These are phyloP conservation scores for Porodaedalea pini DNA, from an alignment of 1,284 basidiomycete genomes.

Conservation along the genomic window DNA sequence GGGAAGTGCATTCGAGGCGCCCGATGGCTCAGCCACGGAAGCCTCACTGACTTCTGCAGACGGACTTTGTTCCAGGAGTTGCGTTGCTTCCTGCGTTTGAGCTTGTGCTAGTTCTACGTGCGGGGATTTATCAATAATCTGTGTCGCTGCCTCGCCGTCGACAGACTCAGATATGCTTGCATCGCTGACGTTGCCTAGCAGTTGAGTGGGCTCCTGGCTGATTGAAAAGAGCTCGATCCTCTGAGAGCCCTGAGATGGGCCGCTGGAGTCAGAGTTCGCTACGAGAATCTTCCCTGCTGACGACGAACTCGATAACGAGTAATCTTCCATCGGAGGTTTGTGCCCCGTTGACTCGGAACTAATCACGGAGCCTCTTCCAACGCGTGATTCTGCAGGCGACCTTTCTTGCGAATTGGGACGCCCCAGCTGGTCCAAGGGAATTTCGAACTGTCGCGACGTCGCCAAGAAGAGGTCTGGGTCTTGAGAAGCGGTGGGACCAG, in stretches of 20 bases:
- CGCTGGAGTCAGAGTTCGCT: conserved; percentile 11
- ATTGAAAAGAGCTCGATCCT: background rate
- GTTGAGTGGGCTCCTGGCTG: conserved; percentile 11
- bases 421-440: conserved; percentile 56
- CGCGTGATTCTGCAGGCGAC: conserved; percentile 12
- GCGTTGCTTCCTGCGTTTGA: conserved; percentile 8
- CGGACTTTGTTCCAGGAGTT: background rate
- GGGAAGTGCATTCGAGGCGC: background rate
- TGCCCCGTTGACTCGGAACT: conserved; percentile 3
- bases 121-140: background rate
- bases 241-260: conserved; percentile 12
- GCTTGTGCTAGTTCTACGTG: background rate
- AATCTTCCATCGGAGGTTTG: background rate
- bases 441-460: conserved; percentile 47
- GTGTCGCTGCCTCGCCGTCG: background rate
- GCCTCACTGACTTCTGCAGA: background rate
- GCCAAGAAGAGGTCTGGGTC: conserved; percentile 47
- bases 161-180: background rate
- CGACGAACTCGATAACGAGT: conserved; percentile 4
- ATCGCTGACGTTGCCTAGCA: background rate
- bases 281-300: conserved; percentile 14
- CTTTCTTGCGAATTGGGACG: conserved; percentile 26
- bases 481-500: conserved; percentile 39
- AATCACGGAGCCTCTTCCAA: conserved; percentile 21
- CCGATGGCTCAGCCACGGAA: background rate